Conservation (phyloP, 768 basidiomycete species). For the Coprinopsis sp. region DNA sequence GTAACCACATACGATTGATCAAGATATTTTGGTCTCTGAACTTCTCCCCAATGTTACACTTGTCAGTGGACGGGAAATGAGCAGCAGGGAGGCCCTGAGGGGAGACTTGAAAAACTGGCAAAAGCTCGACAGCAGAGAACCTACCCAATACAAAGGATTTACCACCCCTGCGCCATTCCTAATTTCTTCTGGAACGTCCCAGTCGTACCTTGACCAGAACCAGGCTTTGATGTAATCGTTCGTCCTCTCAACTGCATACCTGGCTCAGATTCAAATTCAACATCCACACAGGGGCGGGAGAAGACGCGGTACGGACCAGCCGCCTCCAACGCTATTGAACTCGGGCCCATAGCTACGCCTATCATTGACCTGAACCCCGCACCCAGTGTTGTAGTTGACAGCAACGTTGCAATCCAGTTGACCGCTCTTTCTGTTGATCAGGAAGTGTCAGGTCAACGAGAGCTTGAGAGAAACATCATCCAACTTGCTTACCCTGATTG, state of each 20-base stretch:
- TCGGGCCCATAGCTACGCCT: conserved; percentile 5
- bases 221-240: conserved; percentile 6
- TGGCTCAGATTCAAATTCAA: neutral
- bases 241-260: conserved; percentile 9
- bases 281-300: neutral
- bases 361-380: conserved; percentile 39
- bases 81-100: conserved; percentile 48
- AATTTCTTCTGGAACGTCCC: neutral
- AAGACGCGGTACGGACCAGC: conserved; percentile 16
- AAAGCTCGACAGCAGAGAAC: neutral
- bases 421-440: conserved; percentile 26
- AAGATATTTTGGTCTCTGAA: conserved; percentile 60
- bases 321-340: conserved; percentile 10
- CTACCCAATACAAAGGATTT: conserved; percentile 2
- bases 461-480: neutral
- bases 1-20: conserved; percentile 52
- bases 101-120: neutral
- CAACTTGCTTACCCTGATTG: conserved; percentile 41
- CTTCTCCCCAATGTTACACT: conserved; percentile 50
- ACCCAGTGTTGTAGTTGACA: conserved; percentile 49
- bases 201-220: conserved; percentile 9
- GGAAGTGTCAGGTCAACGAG: neutral
- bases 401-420: conserved; percentile 46
- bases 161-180: neutral
- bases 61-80: conserved; percentile 50